These are phyloP conservation scores for Neohortaea acidophila DNA, from an alignment of 495 filamentous ascomycete species.

Conservation along the genomic window DNA sequence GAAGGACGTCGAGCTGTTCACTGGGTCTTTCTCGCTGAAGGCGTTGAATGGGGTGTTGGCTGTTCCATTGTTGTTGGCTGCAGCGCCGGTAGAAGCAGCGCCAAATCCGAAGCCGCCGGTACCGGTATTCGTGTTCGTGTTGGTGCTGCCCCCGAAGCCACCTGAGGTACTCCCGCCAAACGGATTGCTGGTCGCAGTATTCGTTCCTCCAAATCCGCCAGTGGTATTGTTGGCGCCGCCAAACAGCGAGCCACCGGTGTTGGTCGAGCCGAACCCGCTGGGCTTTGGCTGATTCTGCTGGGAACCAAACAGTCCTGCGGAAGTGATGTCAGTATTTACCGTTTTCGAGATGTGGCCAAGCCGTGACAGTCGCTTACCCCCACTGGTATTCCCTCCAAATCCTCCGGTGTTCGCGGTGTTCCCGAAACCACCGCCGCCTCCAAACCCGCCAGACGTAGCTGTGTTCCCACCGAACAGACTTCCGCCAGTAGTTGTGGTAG, in stretches of 20 bases:
- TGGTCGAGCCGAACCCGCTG: slow-evolving; percentile 19
- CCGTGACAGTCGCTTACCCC: slow-evolving; percentile 22
- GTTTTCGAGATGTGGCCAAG: not conserved
- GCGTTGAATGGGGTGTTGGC: slow-evolving; percentile 57
- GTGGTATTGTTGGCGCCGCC: slow-evolving; percentile 26
- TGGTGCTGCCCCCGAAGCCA: not conserved
- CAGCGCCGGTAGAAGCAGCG: slow-evolving; percentile 20
- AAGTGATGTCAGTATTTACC: slow-evolving; percentile 3
- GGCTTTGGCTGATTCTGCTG: slow-evolving; percentile 22
- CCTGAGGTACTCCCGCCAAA: slow-evolving; percentile 8
- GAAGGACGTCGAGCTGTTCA: slow-evolving; percentile 44
- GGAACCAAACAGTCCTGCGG: slow-evolving; percentile 37
- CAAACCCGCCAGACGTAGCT: slow-evolving; percentile 28
- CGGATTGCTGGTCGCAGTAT: slow-evolving; percentile 8
- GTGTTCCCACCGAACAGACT: slow-evolving; percentile 35
- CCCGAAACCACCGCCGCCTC: slow-evolving; percentile 38
- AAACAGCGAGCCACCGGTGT: slow-evolving; percentile 13
- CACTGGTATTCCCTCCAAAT: slow-evolving; percentile 33
- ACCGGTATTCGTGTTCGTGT: slow-evolving; percentile 13
- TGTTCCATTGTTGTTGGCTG: slow-evolving; percentile 44
- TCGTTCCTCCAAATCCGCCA: slow-evolving; percentile 32
- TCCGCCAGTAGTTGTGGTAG: slow-evolving; percentile 27
- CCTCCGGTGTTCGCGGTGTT: slow-evolving; percentile 24
- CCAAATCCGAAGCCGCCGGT: slow-evolving; percentile 29
- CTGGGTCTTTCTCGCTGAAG: slow-evolving; percentile 63